phyloP scores from a whole-genome alignment of 495 filamentous ascomycete genomes.

The Penicillium steckii region DNA sequence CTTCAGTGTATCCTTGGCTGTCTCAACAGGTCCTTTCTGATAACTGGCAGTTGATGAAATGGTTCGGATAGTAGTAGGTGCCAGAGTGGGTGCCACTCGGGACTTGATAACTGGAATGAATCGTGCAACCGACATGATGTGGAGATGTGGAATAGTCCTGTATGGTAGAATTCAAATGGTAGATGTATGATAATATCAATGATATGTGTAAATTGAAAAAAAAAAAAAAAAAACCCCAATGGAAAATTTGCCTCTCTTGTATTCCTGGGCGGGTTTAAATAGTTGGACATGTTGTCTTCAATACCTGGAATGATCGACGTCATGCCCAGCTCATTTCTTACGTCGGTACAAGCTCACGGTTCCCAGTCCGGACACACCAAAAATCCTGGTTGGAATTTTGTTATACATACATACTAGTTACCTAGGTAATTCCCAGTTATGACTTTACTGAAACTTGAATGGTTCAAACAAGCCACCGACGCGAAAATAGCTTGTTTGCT shows the following conservation, averaged over 20 bases:
- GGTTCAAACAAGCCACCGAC: not conserved
- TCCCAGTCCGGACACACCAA: not conserved
- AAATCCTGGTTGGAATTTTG: not conserved
- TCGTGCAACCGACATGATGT: constrained; percentile 22
- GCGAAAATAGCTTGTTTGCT: not conserved
- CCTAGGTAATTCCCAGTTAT: no score
- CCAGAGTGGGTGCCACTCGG: constrained; percentile 12
- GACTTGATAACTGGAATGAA: constrained; percentile 23
- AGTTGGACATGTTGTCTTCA: constrained; percentile 6
- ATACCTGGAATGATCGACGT: constrained; percentile 16
- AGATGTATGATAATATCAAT: no score
- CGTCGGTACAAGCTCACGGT: constrained; percentile 29
- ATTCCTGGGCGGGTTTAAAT: constrained; percentile 3
- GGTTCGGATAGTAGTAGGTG: constrained; percentile 23
- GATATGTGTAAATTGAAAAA: no score
- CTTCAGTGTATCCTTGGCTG: constrained; percentile 56
- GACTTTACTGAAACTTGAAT: not conserved
- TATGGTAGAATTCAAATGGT: not conserved
- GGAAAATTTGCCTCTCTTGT: not conserved
- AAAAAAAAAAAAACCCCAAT: no score
- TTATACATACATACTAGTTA: no score
- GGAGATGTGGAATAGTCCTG: constrained; percentile 1
- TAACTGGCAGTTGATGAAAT: constrained; percentile 32
- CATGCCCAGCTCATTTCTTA: constrained; percentile 25
- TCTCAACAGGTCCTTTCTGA: constrained; percentile 42